Evolutionary conservation across 495 filamentous ascomycete genomes (phyloP).

Genomic region (Aspergillus sclerotiicarbonarius): DNA sequence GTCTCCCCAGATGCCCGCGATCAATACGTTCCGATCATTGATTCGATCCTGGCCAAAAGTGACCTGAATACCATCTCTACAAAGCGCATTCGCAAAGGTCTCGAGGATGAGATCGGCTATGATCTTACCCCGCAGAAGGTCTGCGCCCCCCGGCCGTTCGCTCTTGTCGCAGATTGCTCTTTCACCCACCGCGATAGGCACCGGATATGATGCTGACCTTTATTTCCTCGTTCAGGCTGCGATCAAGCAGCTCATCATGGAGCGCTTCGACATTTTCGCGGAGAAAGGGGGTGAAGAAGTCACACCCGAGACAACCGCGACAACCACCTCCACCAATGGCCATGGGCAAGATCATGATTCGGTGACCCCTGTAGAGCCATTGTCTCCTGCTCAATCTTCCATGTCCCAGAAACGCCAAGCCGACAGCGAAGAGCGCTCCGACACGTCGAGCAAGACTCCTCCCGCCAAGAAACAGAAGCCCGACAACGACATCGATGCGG

Average conservation of each 20-base stretch:
- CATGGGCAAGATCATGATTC: constrained; percentile 26
- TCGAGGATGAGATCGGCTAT: constrained; percentile 72
- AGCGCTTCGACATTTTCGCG: constrained; percentile 80
- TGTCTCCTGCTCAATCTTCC: constrained; percentile 50
- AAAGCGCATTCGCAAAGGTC: constrained; percentile 84
- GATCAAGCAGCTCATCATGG: constrained; percentile 81
- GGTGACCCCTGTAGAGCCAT: constrained; percentile 38
- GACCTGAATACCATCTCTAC: constrained; percentile 89
- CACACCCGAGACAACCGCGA: constrained; percentile 31
- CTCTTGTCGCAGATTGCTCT: constrained; percentile 13
- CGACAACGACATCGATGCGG: constrained; percentile 62
- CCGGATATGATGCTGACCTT: constrained; percentile 10
- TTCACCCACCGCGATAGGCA: background rate
- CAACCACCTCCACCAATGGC: constrained; percentile 43
- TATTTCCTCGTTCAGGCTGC: constrained; percentile 52
- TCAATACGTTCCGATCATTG: constrained; percentile 81
- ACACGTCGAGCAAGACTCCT: constrained; percentile 41
- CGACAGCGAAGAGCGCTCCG: constrained; percentile 48
- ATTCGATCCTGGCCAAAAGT: constrained; percentile 77
- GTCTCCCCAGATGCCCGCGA: constrained; percentile 65
- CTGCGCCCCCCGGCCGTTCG: constrained; percentile 21
- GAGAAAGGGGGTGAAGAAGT: constrained; percentile 42
- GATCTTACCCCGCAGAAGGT: constrained; percentile 90
- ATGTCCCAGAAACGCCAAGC: constrained; percentile 57
- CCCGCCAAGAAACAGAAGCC: constrained; percentile 58